Evolutionary conservation across 768 basidiomycete species (phyloP), one percentile per base, ranked within the genome.

Genomic region (Leucosporidium scottii): DNA sequence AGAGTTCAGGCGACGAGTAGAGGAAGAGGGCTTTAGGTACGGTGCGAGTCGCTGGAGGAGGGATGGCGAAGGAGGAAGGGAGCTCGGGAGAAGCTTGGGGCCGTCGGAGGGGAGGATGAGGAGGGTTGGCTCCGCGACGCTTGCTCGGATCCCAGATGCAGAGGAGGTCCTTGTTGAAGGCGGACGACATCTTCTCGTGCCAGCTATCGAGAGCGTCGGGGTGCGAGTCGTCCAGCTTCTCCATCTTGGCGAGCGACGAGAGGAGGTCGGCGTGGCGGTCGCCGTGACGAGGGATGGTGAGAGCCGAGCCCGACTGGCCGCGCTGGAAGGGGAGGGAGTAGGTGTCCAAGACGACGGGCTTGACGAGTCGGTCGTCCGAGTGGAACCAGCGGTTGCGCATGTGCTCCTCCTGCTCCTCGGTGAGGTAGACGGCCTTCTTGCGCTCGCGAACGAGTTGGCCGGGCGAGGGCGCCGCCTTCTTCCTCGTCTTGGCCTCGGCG

Each of bases 111-210:
- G 50, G 0, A 17, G 50, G 50, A 23, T 51, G 23, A 13, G 50
- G 21, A 51, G 50, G 50, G 23, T 23, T 51, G 50, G 5, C 5
- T 9, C 21, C 18, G 50, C 18, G 5, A 51, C 55, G 55, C 28
- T 10, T 27, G 8, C 4, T 20, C 55, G 55, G 55, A 31, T 56
- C 55, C 55, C 55, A 56, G n/a, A 56, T 20, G 55, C 67, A 39
- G 39, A 71, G 63, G 34, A 69, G 62, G 50, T 65, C 67, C 18
- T 59, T 34, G 50, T 72, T 56, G 65, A 69, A 72, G 27, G 65
- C 65, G 17, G 1, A 12, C 50, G 67, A 69, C 28, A 62, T 55
- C 30, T 47, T 59, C 13, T 66, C 71, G 65, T 68, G 65, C 71
- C 71, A 72, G 7, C 2, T 8, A n/a, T 72, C 71, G 47, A 72